Conservation (phyloP, 306 rosid genomes). For the Medicago truncatula region DNA sequence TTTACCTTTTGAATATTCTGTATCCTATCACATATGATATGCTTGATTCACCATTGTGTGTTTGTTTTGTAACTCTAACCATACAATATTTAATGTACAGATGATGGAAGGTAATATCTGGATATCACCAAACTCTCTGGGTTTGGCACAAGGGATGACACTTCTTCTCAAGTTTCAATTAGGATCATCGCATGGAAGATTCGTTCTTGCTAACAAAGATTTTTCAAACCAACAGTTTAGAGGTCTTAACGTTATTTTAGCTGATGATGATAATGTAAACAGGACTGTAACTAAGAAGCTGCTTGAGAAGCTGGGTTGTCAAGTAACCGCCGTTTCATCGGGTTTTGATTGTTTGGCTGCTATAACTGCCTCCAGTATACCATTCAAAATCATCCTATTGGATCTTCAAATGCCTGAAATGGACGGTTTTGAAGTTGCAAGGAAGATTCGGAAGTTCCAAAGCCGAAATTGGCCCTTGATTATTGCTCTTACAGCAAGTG, state of each 20-base stretch:
- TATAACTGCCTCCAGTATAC: slow-evolving; percentile 47
- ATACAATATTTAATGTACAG: slow-evolving; percentile 49
- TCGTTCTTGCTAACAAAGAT: slow-evolving; percentile 40
- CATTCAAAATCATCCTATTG: slow-evolving; percentile 59
- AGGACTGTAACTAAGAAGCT: slow-evolving; percentile 75
- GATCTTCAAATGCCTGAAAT: slow-evolving; percentile 87
- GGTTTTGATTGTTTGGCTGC: slow-evolving; percentile 75
- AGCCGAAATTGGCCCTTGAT: slow-evolving; percentile 72
- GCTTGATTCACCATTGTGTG: slow-evolving; percentile 31
- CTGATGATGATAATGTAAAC: slow-evolving; percentile 72
- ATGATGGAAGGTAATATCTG: slow-evolving; percentile 88
- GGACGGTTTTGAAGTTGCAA: slow-evolving; percentile 81
- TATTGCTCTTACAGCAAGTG: slow-evolving; percentile 72
- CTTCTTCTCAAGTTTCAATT: slow-evolving; percentile 68
- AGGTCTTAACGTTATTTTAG: slow-evolving; percentile 68
- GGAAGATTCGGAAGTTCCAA: slow-evolving; percentile 62
- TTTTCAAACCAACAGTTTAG: slow-evolving; percentile 51
- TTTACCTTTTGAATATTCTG: not conserved
- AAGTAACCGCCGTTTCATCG: slow-evolving; percentile 70
- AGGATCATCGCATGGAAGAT: slow-evolving; percentile 52
- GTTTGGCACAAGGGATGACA: slow-evolving; percentile 67
- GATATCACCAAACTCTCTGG: slow-evolving; percentile 58
- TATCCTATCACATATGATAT: slow-evolving; percentile 16
- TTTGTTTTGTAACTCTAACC: slow-evolving; percentile 38
- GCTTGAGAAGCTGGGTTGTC: slow-evolving; percentile 85